Evolutionary conservation across 768 basidiomycete genomes (phyloP), one percentile per base, ranked within the genome.

Genomic region (Amanita rimosa): DNA sequence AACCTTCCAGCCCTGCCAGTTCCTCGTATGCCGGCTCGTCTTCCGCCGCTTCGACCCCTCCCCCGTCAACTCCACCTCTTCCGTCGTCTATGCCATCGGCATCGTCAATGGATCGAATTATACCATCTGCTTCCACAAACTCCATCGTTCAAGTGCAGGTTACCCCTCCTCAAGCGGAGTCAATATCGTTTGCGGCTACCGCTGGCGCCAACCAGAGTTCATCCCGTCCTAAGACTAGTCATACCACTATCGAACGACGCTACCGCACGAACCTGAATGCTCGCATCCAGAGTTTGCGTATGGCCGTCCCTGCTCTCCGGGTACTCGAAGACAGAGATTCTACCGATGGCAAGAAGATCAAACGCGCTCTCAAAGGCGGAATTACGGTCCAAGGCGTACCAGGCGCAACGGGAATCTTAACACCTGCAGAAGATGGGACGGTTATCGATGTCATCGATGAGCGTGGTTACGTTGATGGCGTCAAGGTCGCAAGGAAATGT

Each of bases 211-310:
- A 14, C 19, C 40, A 40, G 14, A 21, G 61, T 52, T 33, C 54
- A 16, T 51, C 64, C 1, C 74, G 83, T 1, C 78, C 83, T n/a
- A 92, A 91, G 66, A 91, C 89, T 0, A 85, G 83, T 55, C 89
- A 92, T 59, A 92, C 89, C 3, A 90, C 88, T 17, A 91, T 92
- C 52, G 89, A 92, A 64, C 76, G 89, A 8, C 76, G 89, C 36
- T 92, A 92, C 62, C 82, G 89, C 49, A 91, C 89, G 1, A 92
- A 92, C 60, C 71, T 92, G 39, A 92, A 92, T 55, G 84, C 87
- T 0, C 83, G 89, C 43, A 91, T 92, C 27, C 83, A 85, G 51
- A 80, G 79, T 46, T 69, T 92, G 42, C 81, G 85, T 52, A 77
- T 80, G 58, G 81, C 89, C 10, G 87, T 92, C 1, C 89, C 89